Evolutionary conservation across 2,329 filamentous ascomycete species (phyloP).

Genomic region (Monosporascus ibericus): DNA sequence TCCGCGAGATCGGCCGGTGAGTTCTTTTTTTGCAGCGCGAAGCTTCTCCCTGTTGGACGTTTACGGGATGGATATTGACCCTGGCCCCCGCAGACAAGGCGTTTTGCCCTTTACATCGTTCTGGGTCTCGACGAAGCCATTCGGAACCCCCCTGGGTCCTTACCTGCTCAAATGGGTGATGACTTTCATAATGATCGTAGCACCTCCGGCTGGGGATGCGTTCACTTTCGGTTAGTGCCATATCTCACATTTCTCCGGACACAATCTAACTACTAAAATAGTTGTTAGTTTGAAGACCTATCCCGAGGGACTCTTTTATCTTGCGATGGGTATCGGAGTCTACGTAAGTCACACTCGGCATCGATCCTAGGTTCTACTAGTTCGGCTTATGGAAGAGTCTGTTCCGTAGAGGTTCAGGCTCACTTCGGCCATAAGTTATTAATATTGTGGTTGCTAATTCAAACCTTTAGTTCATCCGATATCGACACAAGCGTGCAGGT

Average conservation of each 20-base stretch:
- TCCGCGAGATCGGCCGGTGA: slow-evolving; percentile 53
- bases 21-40: neutral
- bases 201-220: slow-evolving; percentile 55
- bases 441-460: neutral
- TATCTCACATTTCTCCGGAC: neutral
- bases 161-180: slow-evolving; percentile 50
- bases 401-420: no score
- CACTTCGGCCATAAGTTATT: no score
- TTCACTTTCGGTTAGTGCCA: slow-evolving; percentile 49
- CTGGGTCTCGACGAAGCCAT: slow-evolving; percentile 57
- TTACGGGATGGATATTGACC: neutral
- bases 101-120: slow-evolving; percentile 52
- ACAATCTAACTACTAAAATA: slow-evolving; percentile 12
- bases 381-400: no score
- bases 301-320: slow-evolving; percentile 50
- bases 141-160: slow-evolving; percentile 56
- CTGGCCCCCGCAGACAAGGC: slow-evolving; percentile 39
- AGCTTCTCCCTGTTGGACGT: neutral
- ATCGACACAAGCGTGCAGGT: slow-evolving; percentile 43
- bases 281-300: slow-evolving; percentile 56
- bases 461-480: slow-evolving; percentile 34
- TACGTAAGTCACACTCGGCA: slow-evolving; percentile 29
- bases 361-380: no score
- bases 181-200: slow-evolving; percentile 55
- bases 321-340: slow-evolving; percentile 51